Percentiles rank a stretch among this genome's conserved stretches.
phyloP scores from a whole-genome alignment of 495 filamentous ascomycete genomes.

The Acidiella bohemica region DNA sequence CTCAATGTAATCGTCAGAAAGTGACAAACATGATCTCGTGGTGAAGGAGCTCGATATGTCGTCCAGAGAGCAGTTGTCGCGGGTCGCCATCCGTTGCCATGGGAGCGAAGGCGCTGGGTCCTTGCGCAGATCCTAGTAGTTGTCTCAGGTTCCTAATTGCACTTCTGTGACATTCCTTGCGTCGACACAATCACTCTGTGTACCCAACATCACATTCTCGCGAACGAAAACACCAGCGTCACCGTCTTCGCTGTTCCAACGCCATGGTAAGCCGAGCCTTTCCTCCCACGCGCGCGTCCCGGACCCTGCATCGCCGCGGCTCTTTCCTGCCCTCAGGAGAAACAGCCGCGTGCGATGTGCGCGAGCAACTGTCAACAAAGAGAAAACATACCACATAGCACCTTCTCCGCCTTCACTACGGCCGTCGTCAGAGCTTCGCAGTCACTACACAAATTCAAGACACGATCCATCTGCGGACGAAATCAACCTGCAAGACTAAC shows the following conservation, averaged over 20 bases:
- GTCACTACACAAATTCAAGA: background rate
- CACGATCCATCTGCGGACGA: background rate
- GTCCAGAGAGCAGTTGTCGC: too few relatives aligned
- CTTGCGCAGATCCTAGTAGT: too few relatives aligned
- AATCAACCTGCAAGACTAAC: constrained; percentile 1
- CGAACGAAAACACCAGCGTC: background rate
- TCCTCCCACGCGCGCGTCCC: background rate
- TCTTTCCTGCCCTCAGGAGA: constrained; percentile 1
- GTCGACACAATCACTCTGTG: background rate
- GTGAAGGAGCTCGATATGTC: too few relatives aligned
- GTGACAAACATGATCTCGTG: too few relatives aligned
- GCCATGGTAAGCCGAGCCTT: background rate
- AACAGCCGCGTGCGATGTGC: background rate
- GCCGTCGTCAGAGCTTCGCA: background rate
- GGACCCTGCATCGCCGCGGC: constrained; percentile 3
- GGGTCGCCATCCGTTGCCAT: too few relatives aligned
- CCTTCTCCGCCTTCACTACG: background rate
- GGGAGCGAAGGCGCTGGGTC: too few relatives aligned
- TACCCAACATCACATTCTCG: background rate
- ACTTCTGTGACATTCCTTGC: constrained; percentile 1
- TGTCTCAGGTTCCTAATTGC: too few relatives aligned
- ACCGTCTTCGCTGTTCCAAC: too few relatives aligned
- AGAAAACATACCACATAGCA: background rate
- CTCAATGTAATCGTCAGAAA: too few relatives aligned
- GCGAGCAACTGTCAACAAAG: background rate